Base-by-base conservation (phyloP, 139 green algal genomes). In the Ettlia oleoabundans region DNA sequence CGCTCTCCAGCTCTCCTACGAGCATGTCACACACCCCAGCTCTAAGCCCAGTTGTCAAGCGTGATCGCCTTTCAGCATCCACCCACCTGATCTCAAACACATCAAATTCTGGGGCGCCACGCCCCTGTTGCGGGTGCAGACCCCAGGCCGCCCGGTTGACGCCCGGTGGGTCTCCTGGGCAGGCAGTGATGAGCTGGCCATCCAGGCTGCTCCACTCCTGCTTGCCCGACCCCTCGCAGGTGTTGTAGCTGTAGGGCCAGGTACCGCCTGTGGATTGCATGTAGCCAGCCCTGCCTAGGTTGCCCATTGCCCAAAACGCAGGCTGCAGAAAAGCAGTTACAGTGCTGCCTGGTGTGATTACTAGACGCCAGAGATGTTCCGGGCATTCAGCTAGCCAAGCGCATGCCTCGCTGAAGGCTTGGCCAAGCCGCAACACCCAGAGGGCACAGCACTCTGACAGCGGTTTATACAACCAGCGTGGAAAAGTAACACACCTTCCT, bases 181-280 rank as follows among this genome's bases (percentile, higher is more conserved):
- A 84, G 33, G 78, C 78, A 19, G 52, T 70, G 64, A 78, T 41
- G 10, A 51, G 61, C 55, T 77, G 78, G 1, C 28, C 28, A 3
- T 77, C 70, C n/a, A 77, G 30, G 21, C 70, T 41, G 5, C 33
- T 52, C 86, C 86, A 89, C n/a, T 61, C 26, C 66, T 74, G 41
- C 7, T 58, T 41, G 6, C 55, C 86, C 18, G 69, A 84, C 18
- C 43, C 53, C 30, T 87, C 88, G 55, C 88, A 92, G 5, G 47
- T 58, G 65, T 87, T 68, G 74, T 89, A 92, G 22, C 68, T 85
- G 53, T 80, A 91, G 4, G 89, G 89, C 89, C 89, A 92, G 26
- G 82, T 41, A 28, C 87, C 89, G 0, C 47, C 69, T 0, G 85
- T 90, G 37, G 40, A 81, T 0, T 53, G 32, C 71, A 88, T 69